Conservation (phyloP, 2,329 filamentous ascomycete genomes). For the Fusarium euwallaceae region DNA sequence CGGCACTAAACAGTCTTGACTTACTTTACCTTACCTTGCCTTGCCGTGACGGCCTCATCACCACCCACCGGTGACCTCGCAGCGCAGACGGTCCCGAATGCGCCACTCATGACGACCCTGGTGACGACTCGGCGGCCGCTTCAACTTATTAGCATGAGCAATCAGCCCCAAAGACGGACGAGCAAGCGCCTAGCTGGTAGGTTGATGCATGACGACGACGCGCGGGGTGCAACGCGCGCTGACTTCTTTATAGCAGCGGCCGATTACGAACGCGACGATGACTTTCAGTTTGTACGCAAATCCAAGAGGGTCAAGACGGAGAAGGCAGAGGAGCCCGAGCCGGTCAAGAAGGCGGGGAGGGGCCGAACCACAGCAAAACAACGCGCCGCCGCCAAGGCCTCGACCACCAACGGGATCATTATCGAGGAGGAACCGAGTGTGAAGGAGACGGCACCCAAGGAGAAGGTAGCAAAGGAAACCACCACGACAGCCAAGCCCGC, state of each 20-base stretch:
- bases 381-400: slow-evolving; percentile 51
- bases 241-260: slow-evolving; percentile 50
- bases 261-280: slow-evolving; percentile 79
- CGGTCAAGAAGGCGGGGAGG: slow-evolving; percentile 57
- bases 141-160: slow-evolving; percentile 78
- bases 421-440: slow-evolving; percentile 35
- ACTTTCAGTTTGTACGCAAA: slow-evolving; percentile 80
- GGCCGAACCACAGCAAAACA: slow-evolving; percentile 50
- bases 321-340: slow-evolving; percentile 58
- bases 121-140: slow-evolving; percentile 74
- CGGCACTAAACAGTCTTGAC: slow-evolving; percentile 11
- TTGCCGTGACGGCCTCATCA: slow-evolving; percentile 31
- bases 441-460: slow-evolving; percentile 37
- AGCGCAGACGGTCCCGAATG: slow-evolving; percentile 47
- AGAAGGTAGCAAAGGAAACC: slow-evolving; percentile 25
- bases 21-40: slow-evolving; percentile 7
- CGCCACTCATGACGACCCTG: slow-evolving; percentile 79
- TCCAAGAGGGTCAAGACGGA: slow-evolving; percentile 74
- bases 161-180: slow-evolving; percentile 71
- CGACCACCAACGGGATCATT: slow-evolving; percentile 43
- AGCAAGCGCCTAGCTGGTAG: slow-evolving; percentile 75
- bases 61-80: slow-evolving; percentile 22
- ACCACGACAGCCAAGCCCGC: slow-evolving; percentile 34
- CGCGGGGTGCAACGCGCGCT: slow-evolving; percentile 28
- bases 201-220: slow-evolving; percentile 48